Conservation (phyloP, 257 asterid species). For the Solanum medicagineum region DNA sequence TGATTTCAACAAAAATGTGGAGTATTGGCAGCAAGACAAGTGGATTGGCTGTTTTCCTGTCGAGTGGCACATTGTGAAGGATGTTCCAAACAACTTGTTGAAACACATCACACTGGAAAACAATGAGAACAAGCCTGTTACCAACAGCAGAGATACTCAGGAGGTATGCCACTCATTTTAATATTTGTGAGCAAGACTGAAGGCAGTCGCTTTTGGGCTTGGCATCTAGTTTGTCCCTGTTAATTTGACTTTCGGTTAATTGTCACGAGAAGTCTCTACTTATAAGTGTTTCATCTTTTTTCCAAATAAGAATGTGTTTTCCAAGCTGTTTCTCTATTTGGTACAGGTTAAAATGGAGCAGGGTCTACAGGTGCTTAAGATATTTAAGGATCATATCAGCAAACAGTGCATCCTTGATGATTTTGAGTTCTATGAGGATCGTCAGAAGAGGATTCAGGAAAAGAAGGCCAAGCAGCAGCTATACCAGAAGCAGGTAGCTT, state of each 20-base stretch:
- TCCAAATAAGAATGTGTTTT: neutral
- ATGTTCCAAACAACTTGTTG: constrained; percentile 66
- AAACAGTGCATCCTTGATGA: constrained; percentile 64
- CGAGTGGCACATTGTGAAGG: constrained; percentile 77
- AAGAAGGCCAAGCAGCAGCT: constrained; percentile 47
- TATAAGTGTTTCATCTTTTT: neutral
- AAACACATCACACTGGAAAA: constrained; percentile 62
- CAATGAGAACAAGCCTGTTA: constrained; percentile 70
- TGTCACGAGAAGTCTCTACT: neutral
- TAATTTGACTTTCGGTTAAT: neutral
- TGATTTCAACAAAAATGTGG: constrained; percentile 61
- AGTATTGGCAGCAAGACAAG: constrained; percentile 86
- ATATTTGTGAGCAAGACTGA: neutral
- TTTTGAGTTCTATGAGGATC: constrained; percentile 62
- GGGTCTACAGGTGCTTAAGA: constrained; percentile 49
- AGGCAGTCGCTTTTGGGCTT: neutral
- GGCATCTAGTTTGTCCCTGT: neutral
- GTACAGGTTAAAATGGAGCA: constrained; percentile 54
- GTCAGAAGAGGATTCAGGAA: constrained; percentile 54
- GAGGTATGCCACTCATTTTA: constrained; percentile 26
- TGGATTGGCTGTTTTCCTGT: constrained; percentile 86
- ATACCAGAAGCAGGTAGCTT: constrained; percentile 30
- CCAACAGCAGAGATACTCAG: constrained; percentile 76
- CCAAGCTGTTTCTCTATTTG: neutral
- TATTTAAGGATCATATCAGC: constrained; percentile 44